Evolutionary conservation across 148 eudicot genomes (phyloP).

Genomic region (Salicornia ramosissima): DNA sequence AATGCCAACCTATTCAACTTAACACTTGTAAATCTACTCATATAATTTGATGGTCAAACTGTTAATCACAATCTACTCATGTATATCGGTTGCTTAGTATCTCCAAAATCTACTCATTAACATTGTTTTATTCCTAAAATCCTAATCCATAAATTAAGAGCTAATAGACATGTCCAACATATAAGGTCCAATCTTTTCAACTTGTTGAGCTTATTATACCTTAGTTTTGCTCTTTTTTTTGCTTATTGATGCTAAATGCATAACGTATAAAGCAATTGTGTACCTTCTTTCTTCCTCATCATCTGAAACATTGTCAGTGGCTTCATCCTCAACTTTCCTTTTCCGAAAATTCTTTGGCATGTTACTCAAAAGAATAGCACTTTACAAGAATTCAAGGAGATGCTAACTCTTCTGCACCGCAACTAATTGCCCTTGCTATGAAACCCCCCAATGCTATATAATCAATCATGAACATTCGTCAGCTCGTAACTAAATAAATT

Average conservation of each 20-base stretch:
- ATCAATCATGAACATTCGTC: background rate
- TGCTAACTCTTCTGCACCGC: background rate
- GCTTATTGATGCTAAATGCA: too few species aligned
- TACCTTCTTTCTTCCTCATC: constrained; percentile 62
- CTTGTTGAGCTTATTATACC: too few species aligned
- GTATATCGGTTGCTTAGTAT: background rate
- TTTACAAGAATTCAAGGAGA: background rate
- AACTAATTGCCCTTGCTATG: background rate
- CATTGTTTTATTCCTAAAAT: background rate
- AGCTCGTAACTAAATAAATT: too few species aligned
- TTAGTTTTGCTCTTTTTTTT: too few species aligned
- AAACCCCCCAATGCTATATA: background rate
- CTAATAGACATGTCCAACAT: background rate
- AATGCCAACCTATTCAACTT: constrained; percentile 53
- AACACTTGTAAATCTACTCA: constrained; percentile 1
- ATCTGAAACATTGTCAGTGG: constrained; percentile 28
- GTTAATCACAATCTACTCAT: background rate
- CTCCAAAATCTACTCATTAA: background rate
- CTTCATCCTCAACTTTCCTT: constrained; percentile 48
- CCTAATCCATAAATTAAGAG: background rate
- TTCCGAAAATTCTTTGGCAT: constrained; percentile 58
- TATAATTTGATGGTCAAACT: background rate
- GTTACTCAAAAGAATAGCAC: background rate
- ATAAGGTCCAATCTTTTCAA: background rate
- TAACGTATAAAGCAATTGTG: background rate